Base-by-base conservation (phyloP, 306 rosid species). In the Trifolium repens region DNA sequence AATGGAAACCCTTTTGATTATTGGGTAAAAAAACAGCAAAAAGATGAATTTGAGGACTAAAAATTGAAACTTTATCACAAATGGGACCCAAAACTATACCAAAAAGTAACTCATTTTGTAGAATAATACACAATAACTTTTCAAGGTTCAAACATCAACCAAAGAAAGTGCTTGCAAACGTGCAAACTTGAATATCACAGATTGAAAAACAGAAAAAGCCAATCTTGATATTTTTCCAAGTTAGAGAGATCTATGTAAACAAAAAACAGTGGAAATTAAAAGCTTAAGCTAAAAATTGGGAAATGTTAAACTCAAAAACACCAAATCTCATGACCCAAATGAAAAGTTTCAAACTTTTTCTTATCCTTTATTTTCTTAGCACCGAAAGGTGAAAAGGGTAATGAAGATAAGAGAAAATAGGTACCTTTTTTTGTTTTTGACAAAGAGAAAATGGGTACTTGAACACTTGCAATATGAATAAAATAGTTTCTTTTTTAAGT, bases 61-160 rank as follows among this genome's bases (percentile, higher is more conserved):
- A 81, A 79, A 84, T 79, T 81, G 81, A 64, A 81, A 75, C 81
- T 44, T 83, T 17, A 26, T 13, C 22, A 61, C 19, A 75, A 44
- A 89, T 73, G 88, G 90, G 96, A 72, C 89, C 91, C 89, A 55
- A 81, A 74, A 74, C 67, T 54, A 81, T 72, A 61, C 80, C 53
- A 81, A 76, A 42, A 27, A 67, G 61, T 9, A 74, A 17, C 26
- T 55, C 66, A 72, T 44, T 79, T 61, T 3, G 37, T 47, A 84
- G 54, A 81, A 77, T 72, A 39, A 39, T 39, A 11, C 52, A 84
- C 70, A 77, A 77, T 79, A 75, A 69, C 72, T 79, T 76, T 72
- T 70, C 72, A 81, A 30, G 70, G 71, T 7, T 75, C 62, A 73
- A 77, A 76, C 65, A 7, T 75, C 5, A 47, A 17, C 60, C 27